A percentile compares a stretch with the other conserved stretches of the same genome.
Evolutionary conservation across 2,329 filamentous ascomycete species (phyloP).

Genomic region (Emmonsia crescens): DNA sequence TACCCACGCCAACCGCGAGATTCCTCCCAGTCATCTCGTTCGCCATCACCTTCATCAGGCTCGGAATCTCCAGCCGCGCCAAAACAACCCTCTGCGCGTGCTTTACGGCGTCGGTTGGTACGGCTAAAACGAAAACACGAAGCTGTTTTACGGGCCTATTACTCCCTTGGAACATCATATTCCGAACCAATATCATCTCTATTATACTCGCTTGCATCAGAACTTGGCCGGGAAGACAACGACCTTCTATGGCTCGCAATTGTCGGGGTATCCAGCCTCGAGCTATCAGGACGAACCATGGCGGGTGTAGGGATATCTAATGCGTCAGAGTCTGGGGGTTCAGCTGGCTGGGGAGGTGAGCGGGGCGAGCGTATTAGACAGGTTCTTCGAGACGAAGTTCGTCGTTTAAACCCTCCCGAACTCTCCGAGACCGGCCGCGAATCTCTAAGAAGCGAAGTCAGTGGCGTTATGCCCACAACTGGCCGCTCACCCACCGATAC

Average conservation of each 20-base stretch:
- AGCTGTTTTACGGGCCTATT: constrained; percentile 65
- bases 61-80: constrained; percentile 31
- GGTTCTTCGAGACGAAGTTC: constrained; percentile 82
- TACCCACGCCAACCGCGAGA: constrained; percentile 30
- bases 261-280: constrained; percentile 87
- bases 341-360: constrained; percentile 66
- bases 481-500: constrained; percentile 83
- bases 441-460: constrained; percentile 52
- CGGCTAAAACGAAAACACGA: constrained; percentile 70
- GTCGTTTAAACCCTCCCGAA: constrained; percentile 76
- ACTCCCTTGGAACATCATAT: constrained; percentile 76
- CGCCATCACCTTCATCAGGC: constrained; percentile 34
- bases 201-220: constrained; percentile 87
- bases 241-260: constrained; percentile 92
- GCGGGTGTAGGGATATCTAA: constrained; percentile 60
- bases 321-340: constrained; percentile 43
- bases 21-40: constrained; percentile 37
- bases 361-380: constrained; percentile 76
- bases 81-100: constrained; percentile 57
- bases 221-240: constrained; percentile 92
- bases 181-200: constrained; percentile 91
- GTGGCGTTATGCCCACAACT: constrained; percentile 78
- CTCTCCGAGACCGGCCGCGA: constrained; percentile 48
- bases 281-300: constrained; percentile 78
- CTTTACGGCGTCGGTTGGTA: constrained; percentile 61